Evolutionary conservation across 2,329 filamentous ascomycete species (phyloP), one percentile per base, ranked within the genome.

Genomic region (Thelonectria discophora): DNA sequence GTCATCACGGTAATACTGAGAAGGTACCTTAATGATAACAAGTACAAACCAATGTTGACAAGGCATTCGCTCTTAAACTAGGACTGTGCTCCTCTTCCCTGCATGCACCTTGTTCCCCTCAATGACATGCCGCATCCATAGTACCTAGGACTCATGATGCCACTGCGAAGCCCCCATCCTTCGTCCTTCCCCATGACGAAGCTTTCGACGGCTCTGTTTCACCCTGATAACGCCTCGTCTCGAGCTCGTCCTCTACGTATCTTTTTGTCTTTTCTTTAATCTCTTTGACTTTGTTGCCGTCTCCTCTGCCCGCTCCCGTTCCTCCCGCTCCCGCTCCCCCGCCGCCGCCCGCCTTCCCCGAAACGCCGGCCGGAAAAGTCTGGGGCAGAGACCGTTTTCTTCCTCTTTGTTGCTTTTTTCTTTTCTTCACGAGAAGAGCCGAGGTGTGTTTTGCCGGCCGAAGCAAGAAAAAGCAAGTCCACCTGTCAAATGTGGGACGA

Each of bases 391-490:
- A 24, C 12, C 6, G 34, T 37, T 37, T 37, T 37, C 11, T 13
- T 30, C 8, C 27, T 10, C 27, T 30, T 30, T 8, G 21, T 24
- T 24, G 21, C 6, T 30, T 10, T 8, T 30, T 10, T 10, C 27
- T 30, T 30, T 30, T 10, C 7, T 10, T 10, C 9, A 8, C 7
- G 5, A 30, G 27, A 30, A 30, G 27, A 30, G 27, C 27, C 27
- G 27, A 30, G 27, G 27, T 30, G 27, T 30, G 27, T 50, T 37
- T 62, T 60, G 58, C 69, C 55, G 66, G 62, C 61, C 66, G 68
- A 65, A 62, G 58, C n/a, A n/a, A 24, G 6, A 24, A 65, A 63
- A 70, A 70, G 66, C 65, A 70, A 70, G 24, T 45, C 46, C 51
- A 64, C 5, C n/a, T 43, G 45, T 55, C 62, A 67, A 58, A 62